Conservation (phyloP, 257 asterid genomes). For the Dorcoceras hygrometricum region DNA sequence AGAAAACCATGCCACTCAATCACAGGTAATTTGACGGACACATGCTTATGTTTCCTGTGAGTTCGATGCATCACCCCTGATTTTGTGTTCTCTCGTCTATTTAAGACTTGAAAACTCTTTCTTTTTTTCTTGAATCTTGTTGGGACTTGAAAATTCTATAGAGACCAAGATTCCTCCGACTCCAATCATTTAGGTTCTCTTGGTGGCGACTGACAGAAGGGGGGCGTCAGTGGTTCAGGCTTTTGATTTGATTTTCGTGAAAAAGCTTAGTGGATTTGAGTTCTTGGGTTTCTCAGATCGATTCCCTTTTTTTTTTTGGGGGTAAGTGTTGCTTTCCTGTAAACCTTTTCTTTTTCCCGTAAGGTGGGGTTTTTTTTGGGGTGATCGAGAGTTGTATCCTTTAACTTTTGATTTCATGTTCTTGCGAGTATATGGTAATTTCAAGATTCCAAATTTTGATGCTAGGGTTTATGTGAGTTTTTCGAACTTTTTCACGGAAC, state of each 20-base stretch:
- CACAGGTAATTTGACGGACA: constrained; percentile 23
- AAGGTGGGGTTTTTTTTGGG: neutral
- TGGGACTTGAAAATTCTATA: neutral
- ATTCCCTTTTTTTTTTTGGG: neutral
- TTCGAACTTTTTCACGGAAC: neutral
- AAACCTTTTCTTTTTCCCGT: neutral
- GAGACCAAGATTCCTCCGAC: neutral
- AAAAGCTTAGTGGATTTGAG: neutral
- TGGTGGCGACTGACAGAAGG: too few relatives aligned
- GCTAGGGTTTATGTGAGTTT: neutral
- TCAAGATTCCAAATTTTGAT: constrained; percentile 7
- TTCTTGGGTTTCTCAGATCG: constrained; percentile 8
- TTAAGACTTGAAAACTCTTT: neutral
- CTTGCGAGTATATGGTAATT: constrained; percentile 15
- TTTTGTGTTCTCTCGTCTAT: neutral
- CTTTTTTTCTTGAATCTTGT: neutral
- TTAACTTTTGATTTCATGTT: constrained; percentile 25
- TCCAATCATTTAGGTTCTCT: neutral
- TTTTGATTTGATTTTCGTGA: constrained; percentile 15
- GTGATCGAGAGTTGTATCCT: neutral
- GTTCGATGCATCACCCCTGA: constrained; percentile 17
- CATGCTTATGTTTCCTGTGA: neutral
- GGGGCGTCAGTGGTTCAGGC: neutral
- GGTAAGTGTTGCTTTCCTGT: neutral
- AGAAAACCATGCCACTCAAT: constrained; percentile 21